A percentile compares a stretch with the other conserved stretches of the same genome.
These are phyloP conservation scores for Syzygium malaccense DNA, from an alignment of 441 rosid genomes.

Conservation along the genomic window DNA sequence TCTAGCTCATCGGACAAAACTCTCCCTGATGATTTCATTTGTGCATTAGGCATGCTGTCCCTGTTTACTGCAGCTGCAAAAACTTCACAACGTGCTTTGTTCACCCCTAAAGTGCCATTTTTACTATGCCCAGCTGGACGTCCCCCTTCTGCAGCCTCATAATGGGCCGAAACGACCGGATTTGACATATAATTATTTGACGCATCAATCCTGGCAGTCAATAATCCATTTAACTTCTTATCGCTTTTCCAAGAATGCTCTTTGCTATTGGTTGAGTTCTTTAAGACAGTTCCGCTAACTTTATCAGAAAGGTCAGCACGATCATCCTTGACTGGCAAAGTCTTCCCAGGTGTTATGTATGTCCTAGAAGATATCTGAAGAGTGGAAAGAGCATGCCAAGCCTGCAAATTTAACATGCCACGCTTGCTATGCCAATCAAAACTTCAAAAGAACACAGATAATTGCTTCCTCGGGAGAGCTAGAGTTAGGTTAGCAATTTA, in stretches of 20 bases:
- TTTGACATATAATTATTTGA: slow-evolving; percentile 21
- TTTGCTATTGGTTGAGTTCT: slow-evolving; percentile 18
- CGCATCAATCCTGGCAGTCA: slow-evolving; percentile 13
- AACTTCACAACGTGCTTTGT: slow-evolving; percentile 14
- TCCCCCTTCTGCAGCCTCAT: slow-evolving; percentile 25
- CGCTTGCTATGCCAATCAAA: background rate
- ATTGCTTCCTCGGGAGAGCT: background rate
- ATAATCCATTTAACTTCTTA: slow-evolving; percentile 22
- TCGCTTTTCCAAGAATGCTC: slow-evolving; percentile 15
- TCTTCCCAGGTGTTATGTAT: slow-evolving; percentile 69
- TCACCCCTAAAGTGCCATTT: slow-evolving; percentile 18
- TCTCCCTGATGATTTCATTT: slow-evolving; percentile 22
- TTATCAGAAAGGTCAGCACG: slow-evolving; percentile 16
- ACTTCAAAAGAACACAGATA: background rate
- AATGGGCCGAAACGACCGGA: slow-evolving; percentile 18
- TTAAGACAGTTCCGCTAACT: slow-evolving; percentile 27
- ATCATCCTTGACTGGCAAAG: slow-evolving; percentile 36
- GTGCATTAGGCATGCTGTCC: slow-evolving; percentile 19
- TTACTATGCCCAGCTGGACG: slow-evolving; percentile 12
- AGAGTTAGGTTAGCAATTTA: background rate
- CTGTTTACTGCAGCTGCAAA: slow-evolving; percentile 22
- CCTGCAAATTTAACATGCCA: slow-evolving; percentile 36
- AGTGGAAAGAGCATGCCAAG: slow-evolving; percentile 76
- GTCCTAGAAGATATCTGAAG: slow-evolving; percentile 50
- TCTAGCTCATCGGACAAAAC: slow-evolving; percentile 52